Conservation (phyloP, 192 early-diverging fungal genomes). For the Coemansia reversa region DNA sequence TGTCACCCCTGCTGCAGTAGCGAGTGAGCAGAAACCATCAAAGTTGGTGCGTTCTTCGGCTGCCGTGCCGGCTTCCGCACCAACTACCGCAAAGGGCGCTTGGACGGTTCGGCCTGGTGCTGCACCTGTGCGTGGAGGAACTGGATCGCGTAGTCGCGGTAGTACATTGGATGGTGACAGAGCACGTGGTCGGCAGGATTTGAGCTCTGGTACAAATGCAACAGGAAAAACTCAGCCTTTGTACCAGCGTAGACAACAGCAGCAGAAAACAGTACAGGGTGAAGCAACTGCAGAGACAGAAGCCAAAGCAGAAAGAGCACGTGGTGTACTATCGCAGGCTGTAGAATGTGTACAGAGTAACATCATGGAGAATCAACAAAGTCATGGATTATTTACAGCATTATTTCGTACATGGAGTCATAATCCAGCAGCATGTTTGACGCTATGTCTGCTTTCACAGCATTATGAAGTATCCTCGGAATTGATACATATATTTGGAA, state of each 20-base stretch:
- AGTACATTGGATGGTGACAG: not conserved
- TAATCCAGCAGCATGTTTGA: constrained; percentile 91
- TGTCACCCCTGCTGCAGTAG: constrained; percentile 4
- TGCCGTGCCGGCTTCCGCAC: not conserved
- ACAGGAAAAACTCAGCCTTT: not conserved
- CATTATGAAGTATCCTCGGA: constrained; percentile 89
- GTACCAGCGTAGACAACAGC: constrained; percentile 8
- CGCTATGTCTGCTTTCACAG: constrained; percentile 94
- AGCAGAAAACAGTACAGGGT: constrained; percentile 9
- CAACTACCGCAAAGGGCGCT: not conserved
- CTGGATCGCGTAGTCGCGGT: constrained; percentile 6
- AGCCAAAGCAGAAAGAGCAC: constrained; percentile 13
- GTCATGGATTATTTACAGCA: constrained; percentile 76
- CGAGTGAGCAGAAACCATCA: constrained; percentile 1
- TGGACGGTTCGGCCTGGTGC: not conserved
- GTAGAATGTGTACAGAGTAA: constrained; percentile 26
- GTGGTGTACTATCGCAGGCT: constrained; percentile 13
- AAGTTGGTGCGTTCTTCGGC: constrained; percentile 10
- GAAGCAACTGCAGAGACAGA: not conserved
- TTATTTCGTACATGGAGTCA: constrained; percentile 96
- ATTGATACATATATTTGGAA: constrained; percentile 81
- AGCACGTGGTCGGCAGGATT: too few relatives aligned
- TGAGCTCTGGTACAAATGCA: too few relatives aligned
- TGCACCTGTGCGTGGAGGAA: not conserved
- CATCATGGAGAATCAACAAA: constrained; percentile 51